Conservation (phyloP, 768 basidiomycete species). For the Phallus indusiatus region DNA sequence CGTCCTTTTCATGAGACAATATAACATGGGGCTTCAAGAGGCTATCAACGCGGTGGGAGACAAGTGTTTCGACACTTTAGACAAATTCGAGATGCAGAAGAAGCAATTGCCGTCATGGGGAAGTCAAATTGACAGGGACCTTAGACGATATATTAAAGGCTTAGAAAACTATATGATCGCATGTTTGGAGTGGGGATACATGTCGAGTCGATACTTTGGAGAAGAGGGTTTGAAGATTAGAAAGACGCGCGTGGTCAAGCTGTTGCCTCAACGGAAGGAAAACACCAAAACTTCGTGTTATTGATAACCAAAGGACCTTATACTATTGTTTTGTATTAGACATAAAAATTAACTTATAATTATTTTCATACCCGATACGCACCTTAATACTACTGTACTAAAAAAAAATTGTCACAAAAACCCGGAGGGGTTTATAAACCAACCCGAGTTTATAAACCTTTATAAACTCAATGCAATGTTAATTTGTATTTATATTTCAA, state of each 20-base stretch:
- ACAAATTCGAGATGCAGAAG: constrained; percentile 23
- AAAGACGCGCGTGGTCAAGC: constrained; percentile 39
- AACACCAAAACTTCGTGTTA: not conserved
- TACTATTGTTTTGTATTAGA: no score
- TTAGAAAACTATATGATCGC: constrained; percentile 43
- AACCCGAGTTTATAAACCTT: no score
- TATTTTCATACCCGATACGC: no score
- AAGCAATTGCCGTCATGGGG: constrained; percentile 52
- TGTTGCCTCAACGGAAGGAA: constrained; percentile 29
- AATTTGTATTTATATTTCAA: no score
- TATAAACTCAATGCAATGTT: no score
- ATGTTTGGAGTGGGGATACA: constrained; percentile 66
- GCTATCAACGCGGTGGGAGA: constrained; percentile 30
- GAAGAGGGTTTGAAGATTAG: constrained; percentile 44
- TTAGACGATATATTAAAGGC: constrained; percentile 31
- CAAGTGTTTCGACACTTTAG: constrained; percentile 23
- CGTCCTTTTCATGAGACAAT: constrained; percentile 31
- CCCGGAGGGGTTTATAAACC: no score
- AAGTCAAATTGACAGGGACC: constrained; percentile 47
- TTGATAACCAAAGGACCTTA: no score
- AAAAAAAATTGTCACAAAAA: no score
- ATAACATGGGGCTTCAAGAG: constrained; percentile 23
- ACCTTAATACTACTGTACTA: no score
- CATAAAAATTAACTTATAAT: no score
- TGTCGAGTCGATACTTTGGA: constrained; percentile 62